phyloP scores from a whole-genome alignment of 371 early-diverging fungal genomes.

The Parasitella parasitica region DNA sequence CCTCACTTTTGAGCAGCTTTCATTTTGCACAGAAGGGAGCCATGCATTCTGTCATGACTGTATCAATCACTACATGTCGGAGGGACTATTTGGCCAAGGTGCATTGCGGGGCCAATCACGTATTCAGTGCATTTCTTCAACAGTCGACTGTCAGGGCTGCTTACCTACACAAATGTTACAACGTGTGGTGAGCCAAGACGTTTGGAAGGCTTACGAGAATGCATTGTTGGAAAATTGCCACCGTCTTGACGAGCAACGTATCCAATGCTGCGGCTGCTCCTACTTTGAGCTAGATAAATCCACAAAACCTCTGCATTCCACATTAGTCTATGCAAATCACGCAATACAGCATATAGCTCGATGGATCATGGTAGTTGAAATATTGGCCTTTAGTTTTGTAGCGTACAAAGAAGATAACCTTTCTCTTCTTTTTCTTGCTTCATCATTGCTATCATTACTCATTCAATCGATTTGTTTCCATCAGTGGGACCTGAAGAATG shows the following conservation, averaged over 20 bases:
- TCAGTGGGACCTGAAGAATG: slow-evolving; percentile 39
- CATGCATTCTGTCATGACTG: slow-evolving; percentile 59
- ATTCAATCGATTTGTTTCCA: background rate
- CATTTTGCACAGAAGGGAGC: slow-evolving; percentile 48
- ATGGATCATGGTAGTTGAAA: slow-evolving; percentile 36
- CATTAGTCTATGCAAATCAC: background rate
- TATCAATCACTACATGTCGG: slow-evolving; percentile 41
- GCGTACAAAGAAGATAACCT: background rate
- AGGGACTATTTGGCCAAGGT: slow-evolving; percentile 62
- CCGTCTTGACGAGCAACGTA: slow-evolving; percentile 14
- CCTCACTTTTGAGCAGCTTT: slow-evolving; percentile 52
- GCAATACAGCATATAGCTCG: slow-evolving; percentile 5
- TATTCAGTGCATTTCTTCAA: slow-evolving; percentile 43
- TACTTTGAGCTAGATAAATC: slow-evolving; percentile 54
- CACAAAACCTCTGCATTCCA: slow-evolving; percentile 10
- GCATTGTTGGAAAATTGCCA: slow-evolving; percentile 42
- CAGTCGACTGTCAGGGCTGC: slow-evolving; percentile 33
- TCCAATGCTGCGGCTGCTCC: slow-evolving; percentile 54
- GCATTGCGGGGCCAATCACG: slow-evolving; percentile 44
- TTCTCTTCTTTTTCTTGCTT: slow-evolving; percentile 2
- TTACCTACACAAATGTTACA: slow-evolving; percentile 28
- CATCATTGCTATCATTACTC: background rate
- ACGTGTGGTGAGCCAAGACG: slow-evolving; percentile 26
- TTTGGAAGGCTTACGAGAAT: slow-evolving; percentile 43
- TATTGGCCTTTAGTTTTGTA: slow-evolving; percentile 4